Percentiles rank a stretch among this genome's conserved stretches.
phyloP scores from a whole-genome alignment of 2,329 filamentous ascomycete species.

The Juglanconis juglandina region DNA sequence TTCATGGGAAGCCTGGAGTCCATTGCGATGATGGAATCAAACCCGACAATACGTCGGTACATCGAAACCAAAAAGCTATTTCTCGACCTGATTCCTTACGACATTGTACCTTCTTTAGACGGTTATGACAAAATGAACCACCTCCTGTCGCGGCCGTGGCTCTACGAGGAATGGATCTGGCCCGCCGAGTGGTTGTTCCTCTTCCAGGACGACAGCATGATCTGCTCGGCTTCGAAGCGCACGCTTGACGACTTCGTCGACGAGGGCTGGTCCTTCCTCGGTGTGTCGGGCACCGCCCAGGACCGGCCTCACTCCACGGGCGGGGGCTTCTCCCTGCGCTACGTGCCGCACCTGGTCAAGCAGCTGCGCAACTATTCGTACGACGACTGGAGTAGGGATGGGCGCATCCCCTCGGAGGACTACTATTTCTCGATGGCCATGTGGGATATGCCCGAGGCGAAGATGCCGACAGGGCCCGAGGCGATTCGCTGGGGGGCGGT shows the following conservation, averaged over 20 bases:
- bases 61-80: constrained; percentile 43
- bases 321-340: constrained; percentile 48
- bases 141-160: constrained; percentile 49
- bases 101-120: constrained; percentile 33
- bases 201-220: constrained; percentile 54
- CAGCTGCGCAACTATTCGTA: constrained; percentile 46
- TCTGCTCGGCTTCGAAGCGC: constrained; percentile 48
- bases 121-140: constrained; percentile 49
- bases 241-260: constrained; percentile 48
- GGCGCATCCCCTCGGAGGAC: constrained; percentile 37
- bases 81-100: constrained; percentile 47
- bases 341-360: constrained; percentile 49
- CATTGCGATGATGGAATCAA: constrained; percentile 29
- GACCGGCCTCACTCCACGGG: constrained; percentile 30
- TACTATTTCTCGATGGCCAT: constrained; percentile 56
- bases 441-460: constrained; percentile 42
- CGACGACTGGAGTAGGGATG: constrained; percentile 7
- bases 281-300: background rate
- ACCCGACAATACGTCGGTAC: constrained; percentile 25
- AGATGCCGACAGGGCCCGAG: constrained; percentile 33
- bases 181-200: constrained; percentile 52
- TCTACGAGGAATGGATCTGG: constrained; percentile 47
- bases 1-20: constrained; percentile 51
- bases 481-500: constrained; percentile 5
- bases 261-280: constrained; percentile 41